These are phyloP conservation scores for Hypomontagnella submonticulosa DNA, from an alignment of 495 filamentous ascomycete species.

Conservation along the genomic window DNA sequence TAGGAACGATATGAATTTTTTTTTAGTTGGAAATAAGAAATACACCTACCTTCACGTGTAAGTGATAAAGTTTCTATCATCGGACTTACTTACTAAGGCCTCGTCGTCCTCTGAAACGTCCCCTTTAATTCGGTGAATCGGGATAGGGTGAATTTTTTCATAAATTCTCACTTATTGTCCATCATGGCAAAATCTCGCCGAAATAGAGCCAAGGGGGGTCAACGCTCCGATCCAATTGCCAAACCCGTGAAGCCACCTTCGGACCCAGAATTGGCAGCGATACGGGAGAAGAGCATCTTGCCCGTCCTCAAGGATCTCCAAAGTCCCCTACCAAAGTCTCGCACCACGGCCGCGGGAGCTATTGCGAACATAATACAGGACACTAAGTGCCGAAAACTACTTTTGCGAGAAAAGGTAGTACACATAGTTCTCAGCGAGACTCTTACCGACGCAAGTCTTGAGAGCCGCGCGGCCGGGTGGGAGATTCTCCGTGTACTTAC, in stretches of 20 bases:
- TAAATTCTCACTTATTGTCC: conserved; percentile 6
- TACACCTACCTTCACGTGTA: conserved; percentile 28
- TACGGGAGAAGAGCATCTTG: conserved; percentile 67
- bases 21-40: conserved; percentile 30
- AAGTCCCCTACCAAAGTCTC: conserved; percentile 63
- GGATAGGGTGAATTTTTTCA: background rate
- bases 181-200: conserved; percentile 58
- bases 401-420: conserved; percentile 70
- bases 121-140: background rate
- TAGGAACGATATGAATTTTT: conserved; percentile 39
- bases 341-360: conserved; percentile 63
- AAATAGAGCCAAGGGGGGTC: conserved; percentile 49
- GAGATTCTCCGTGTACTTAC: conserved; percentile 67
- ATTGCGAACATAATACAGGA: conserved; percentile 70
- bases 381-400: conserved; percentile 65
- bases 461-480: conserved; percentile 70
- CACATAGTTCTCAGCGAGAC: conserved; percentile 68
- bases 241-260: conserved; percentile 64
- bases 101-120: background rate
- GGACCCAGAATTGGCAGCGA: conserved; percentile 65
- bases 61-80: conserved; percentile 19
- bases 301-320: conserved; percentile 67
- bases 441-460: conserved; percentile 65
- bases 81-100: background rate
- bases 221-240: conserved; percentile 58